phyloP scores from a whole-genome alignment of 306 rosid species.

The Begonia masoniana region DNA sequence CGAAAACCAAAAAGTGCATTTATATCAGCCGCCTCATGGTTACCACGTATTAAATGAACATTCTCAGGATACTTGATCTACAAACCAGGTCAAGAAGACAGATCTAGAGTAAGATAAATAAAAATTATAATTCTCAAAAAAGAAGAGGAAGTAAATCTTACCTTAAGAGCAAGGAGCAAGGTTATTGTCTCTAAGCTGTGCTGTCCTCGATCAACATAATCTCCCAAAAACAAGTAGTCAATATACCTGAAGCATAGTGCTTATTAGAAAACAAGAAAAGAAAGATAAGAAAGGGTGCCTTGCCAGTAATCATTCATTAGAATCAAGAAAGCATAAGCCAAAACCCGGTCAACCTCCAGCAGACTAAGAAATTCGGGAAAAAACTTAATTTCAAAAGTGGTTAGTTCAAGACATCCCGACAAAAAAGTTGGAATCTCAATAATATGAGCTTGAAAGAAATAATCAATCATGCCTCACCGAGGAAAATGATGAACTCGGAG shows the following conservation, averaged over 20 bases:
- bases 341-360: too few species aligned
- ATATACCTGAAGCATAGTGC: constrained; percentile 60
- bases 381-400: too few species aligned
- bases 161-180: constrained; percentile 97
- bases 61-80: constrained; percentile 96
- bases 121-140: constrained; percentile 5
- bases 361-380: too few species aligned
- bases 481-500: too few species aligned
- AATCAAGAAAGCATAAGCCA: too few species aligned
- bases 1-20: constrained; percentile 99
- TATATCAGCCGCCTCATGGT: constrained; percentile 99
- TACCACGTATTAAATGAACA: constrained; percentile 98
- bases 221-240: constrained; percentile 98
- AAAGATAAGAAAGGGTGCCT: neutral
- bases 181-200: constrained; percentile 99
- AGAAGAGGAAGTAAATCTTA: constrained; percentile 18
- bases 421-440: too few species aligned
- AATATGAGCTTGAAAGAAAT: too few species aligned
- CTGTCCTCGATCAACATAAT: constrained; percentile 99
- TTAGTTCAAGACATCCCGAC: too few species aligned
- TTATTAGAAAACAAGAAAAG: constrained; percentile 8
- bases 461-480: too few species aligned
- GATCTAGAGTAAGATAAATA: constrained; percentile 8
- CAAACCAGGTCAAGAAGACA: constrained; percentile 14
- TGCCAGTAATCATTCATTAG: too few species aligned